phyloP scores from a whole-genome alignment of 2,329 filamentous ascomycete genomes.

The Elsinoe ampelina region DNA sequence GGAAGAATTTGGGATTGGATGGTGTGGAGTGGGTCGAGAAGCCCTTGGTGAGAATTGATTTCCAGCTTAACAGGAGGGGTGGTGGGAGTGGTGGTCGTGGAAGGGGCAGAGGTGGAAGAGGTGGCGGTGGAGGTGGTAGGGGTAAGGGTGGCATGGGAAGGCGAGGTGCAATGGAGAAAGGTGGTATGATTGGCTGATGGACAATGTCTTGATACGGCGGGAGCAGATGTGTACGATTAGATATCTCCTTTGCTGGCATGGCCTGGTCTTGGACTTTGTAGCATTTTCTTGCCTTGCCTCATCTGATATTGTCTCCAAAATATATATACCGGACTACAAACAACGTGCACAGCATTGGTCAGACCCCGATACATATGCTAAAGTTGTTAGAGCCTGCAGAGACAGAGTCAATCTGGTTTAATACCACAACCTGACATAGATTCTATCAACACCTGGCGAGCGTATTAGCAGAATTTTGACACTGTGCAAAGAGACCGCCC shows the following conservation, averaged over 20 bases:
- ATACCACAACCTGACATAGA: too few species aligned
- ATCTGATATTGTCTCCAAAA: background rate
- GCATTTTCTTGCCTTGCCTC: background rate
- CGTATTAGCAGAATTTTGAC: too few species aligned
- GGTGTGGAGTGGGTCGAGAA: conserved; percentile 57
- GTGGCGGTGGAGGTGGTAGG: conserved; percentile 20
- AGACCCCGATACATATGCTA: background rate
- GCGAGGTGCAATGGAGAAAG: conserved; percentile 14
- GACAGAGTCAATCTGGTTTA: too few species aligned
- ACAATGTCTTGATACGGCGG: background rate
- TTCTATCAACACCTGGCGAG: too few species aligned
- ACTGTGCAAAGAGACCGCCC: too few species aligned
- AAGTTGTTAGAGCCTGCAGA: too few species aligned
- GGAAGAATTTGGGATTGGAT: conserved; percentile 47
- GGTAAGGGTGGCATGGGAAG: conserved; percentile 16
- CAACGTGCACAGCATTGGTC: background rate
- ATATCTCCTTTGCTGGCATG: background rate
- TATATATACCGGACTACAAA: background rate
- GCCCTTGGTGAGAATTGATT: conserved; percentile 57
- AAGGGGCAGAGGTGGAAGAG: conserved; percentile 27
- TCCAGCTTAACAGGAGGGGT: conserved; percentile 42
- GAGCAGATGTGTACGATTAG: background rate
- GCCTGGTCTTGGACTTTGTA: background rate
- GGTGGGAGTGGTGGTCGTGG: conserved; percentile 25
- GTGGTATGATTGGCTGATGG: conserved; percentile 7